Base-by-base conservation (phyloP, 768 basidiomycete genomes). In the Xerocomus spinulosus region DNA sequence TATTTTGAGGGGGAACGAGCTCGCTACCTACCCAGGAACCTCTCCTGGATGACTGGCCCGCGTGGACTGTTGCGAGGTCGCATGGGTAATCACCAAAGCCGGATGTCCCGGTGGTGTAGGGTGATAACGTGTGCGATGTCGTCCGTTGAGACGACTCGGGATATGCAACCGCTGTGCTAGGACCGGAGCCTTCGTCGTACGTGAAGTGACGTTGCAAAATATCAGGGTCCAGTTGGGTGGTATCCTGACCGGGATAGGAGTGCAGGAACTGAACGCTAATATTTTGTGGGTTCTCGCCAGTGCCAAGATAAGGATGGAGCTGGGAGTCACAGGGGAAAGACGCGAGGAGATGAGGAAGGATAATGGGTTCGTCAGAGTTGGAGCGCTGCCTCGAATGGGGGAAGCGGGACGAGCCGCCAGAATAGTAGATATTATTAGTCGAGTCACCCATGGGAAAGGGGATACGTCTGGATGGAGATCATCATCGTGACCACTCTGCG, bases 111-210 rank as follows among this genome's bases (percentile, higher is more conserved):
- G 25, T 46, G 24, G 41, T 17, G 41, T 64, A 50, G 37, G 51
- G 44, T 1, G 56, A 46, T 42, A 55, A 43, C 28, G 48, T 39
- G 46, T 55, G 46, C 3, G 67, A 60, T 2, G 62, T 61, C 24
- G 68, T 57, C 23, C 66, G 59, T 25, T 69, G 66, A 3, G 66
- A 64, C 0, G 66, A 67, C 36, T 61, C 64, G 2, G 66, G 66
- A 40, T 64, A 68, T 0, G 26, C 48, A 1, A 57, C 37, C n/a
- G 36, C 4, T 24, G 46, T 45, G 33, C 42, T 8, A 10, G 45
- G 28, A 14, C 23, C 24, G 9, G 35, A 34, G 2, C 28, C 52
- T 21, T 53, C 44, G 41, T 53, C 54, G 20, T 51, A 41, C 9
- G 43, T 30, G 47, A 37, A 42, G 18, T 45, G 55, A 23, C 47